phyloP scores from a whole-genome alignment of 805 yeast species.

The Metschnikowia peoriensis region DNA sequence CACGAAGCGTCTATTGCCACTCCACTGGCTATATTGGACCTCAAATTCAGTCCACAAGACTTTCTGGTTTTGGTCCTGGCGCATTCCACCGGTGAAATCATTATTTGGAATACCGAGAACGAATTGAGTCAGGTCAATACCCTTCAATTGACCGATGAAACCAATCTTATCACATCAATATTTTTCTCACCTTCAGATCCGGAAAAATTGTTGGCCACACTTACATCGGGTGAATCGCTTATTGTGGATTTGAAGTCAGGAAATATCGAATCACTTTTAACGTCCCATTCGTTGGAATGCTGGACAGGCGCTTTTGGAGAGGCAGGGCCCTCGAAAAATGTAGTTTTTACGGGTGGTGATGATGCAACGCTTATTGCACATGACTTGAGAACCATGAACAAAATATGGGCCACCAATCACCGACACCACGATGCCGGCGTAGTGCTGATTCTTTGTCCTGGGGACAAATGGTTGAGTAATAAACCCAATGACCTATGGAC shows the following conservation, averaged over 20 bases:
- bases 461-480: slow-evolving; percentile 39
- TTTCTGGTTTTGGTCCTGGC: slow-evolving; percentile 51
- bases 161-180: slow-evolving; percentile 60
- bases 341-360: slow-evolving; percentile 88
- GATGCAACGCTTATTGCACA: slow-evolving; percentile 75
- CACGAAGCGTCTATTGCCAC: slow-evolving; percentile 29
- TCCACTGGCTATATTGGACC: slow-evolving; percentile 70
- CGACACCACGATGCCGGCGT: slow-evolving; percentile 90
- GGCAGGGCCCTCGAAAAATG: slow-evolving; percentile 47
- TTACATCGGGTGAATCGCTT: slow-evolving; percentile 65
- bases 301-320: slow-evolving; percentile 83
- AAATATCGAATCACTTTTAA: slow-evolving; percentile 24
- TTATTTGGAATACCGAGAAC: slow-evolving; percentile 51
- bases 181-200: slow-evolving; percentile 49
- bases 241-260: slow-evolving; percentile 31
- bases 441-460: slow-evolving; percentile 64
- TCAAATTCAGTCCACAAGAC: slow-evolving; percentile 64
- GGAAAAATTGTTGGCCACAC: slow-evolving; percentile 49
- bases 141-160: slow-evolving; percentile 47
- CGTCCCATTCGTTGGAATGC: slow-evolving; percentile 71
- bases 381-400: slow-evolving; percentile 50
- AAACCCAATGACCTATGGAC: slow-evolving; percentile 64
- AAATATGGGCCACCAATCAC: slow-evolving; percentile 37
- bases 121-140: slow-evolving; percentile 16
- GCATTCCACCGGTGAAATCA: slow-evolving; percentile 78